Base-by-base conservation (phyloP, 1,284 basidiomycete species). In the Neolentinus lepideus region DNA sequence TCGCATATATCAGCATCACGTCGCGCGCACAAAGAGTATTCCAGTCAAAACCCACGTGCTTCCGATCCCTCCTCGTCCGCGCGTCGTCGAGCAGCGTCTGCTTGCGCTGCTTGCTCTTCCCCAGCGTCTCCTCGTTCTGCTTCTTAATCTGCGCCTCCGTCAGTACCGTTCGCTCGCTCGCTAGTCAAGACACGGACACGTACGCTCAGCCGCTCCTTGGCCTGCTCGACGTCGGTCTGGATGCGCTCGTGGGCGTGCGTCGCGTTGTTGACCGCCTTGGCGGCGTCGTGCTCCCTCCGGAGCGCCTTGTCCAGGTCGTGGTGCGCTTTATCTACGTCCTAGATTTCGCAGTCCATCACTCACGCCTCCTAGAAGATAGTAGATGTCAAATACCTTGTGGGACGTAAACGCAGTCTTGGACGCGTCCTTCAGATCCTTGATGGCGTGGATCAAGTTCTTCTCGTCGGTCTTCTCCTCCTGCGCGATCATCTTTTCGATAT, bases 171-270 rank as follows among this genome's bases (percentile, higher is more conserved):
- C 25, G 16, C 52, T 3, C 3, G 43, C 31, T 6, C 54, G n/a
- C 3, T 12, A 10, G 2, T 6, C 9, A 4, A 50, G 38, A 46
- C 1, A 24, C 8, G 24, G 56, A 51, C 54, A 45, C 72, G 47
- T 62, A 76, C 81, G 64, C 76, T 66, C 31, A 76, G 63, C 29
- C 78, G 72, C 53, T 73, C 70, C 60, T 76, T 71, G 2, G 78
- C 76, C 54, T 66, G 71, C 47, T 72, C 69, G 51, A 78, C 65
- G 47, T 73, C 62, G 4, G 75, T 64, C 45, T 75, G 58, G 9
- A 79, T 78, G 14, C 70, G 62, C 24, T 83, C 78, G 60, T 84
- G 80, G 4, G 69, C 63, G 55, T 80, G 74, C 12, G 73, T 71
- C 3, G 77, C 80, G 53, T 78, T 72, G 61, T 78, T 74, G 46